Base-by-base conservation (phyloP, 108 stramenopile species). In the Hondaea fermentalgiana region DNA sequence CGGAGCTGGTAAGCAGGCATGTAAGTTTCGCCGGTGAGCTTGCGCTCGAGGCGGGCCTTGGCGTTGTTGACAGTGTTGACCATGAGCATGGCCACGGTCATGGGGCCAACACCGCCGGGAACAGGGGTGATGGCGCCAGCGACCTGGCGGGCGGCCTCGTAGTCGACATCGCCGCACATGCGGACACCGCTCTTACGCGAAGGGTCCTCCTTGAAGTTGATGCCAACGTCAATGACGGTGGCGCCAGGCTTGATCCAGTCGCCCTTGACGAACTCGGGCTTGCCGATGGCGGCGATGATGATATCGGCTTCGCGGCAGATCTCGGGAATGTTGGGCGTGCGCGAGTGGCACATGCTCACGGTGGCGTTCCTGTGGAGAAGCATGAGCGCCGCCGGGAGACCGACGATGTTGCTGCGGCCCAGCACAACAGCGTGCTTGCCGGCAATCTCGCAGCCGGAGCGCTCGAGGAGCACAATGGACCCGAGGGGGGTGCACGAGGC, bases 51-150 rank as follows among this genome's bases (percentile, higher is more conserved):
- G 64, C 64, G 64, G 14, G 49, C 49, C 72, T 45, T 45, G 72
- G 92, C 93, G 89, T 88, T 87, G 51, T 90, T 95, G 72, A 97
- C 93, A 5, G 99, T 99, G 89, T 99, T 99, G 59, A 96, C 89
- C 88, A 99, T 88, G 57, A 99, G 91, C 97, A 98, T 98, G 55
- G 99, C 98, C 91, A 99, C 98, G 0, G 98, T 98, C 98, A 99
- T 98, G 23, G 99, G 99, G 21, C 99, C 99, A 4, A 99, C 98
- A 25, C 98, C 99, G 23, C 99, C 99, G 5, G 99, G 99, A 44
- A 99, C 99, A 3, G 98, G 99, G 12, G 98, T 98, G 60, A 99
- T 97, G 92, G 94, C 95, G 59, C 93, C 91, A 49, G 95, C 95
- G 49, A 96, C 95, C 87, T 90, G 90, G 72, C 90, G 91, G 43